Evolutionary conservation across 2,329 filamentous ascomycete genomes (phyloP).

Genomic region (Sporothrix protearum): DNA sequence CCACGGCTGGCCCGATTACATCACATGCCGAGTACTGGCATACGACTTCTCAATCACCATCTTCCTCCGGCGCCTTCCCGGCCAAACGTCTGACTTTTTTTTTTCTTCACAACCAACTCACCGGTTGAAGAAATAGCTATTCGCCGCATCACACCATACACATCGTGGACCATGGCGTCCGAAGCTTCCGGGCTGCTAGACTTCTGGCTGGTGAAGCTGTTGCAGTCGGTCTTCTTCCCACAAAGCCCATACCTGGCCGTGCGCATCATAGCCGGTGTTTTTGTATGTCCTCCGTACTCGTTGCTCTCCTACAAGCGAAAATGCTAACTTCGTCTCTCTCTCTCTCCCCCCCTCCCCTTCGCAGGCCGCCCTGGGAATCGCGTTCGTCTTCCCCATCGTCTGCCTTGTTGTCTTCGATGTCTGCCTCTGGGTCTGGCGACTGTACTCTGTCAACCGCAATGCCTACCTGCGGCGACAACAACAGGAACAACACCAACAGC

Average conservation of each 20-base stretch:
- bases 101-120: not conserved
- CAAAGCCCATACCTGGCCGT: constrained; percentile 21
- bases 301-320: not conserved
- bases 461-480: constrained; percentile 13
- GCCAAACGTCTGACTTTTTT: not conserved
- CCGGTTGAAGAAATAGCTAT: not conserved
- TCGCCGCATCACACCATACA: not conserved
- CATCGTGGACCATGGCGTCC: constrained; percentile 8
- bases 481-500: constrained; percentile 15
- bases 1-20: not conserved
- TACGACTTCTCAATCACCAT: not conserved
- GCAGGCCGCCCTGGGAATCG: constrained; percentile 45
- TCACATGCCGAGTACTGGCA: constrained; percentile 5
- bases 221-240: constrained; percentile 26
- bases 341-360: too few relatives aligned
- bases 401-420: constrained; percentile 51
- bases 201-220: constrained; percentile 22
- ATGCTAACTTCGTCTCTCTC: constrained; percentile 12
- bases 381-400: constrained; percentile 46
- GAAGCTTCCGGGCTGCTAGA: constrained; percentile 18
- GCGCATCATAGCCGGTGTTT: constrained; percentile 28
- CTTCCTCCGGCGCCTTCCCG: not conserved
- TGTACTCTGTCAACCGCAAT: constrained; percentile 32
- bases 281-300: constrained; percentile 22
- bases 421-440: constrained; percentile 52